Conservation (phyloP, 2,329 filamentous ascomycete genomes). For the Zopfia rhizophila region DNA sequence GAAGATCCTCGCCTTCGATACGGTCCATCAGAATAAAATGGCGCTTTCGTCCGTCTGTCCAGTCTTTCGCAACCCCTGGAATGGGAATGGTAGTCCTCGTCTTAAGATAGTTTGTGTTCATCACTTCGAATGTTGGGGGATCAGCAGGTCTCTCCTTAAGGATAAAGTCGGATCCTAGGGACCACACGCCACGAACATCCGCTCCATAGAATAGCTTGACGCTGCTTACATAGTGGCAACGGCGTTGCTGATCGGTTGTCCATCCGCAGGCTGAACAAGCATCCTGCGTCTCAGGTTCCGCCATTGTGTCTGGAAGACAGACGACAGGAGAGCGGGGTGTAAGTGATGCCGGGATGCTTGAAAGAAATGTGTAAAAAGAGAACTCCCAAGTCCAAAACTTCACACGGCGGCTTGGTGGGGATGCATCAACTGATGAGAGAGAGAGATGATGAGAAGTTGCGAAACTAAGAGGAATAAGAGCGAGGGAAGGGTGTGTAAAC, state of each 20-base stretch:
- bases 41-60: constrained; percentile 3
- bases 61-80: constrained; percentile 9
- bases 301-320: too few relatives aligned
- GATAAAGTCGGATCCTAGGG: constrained; percentile 41
- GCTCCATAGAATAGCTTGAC: constrained; percentile 37
- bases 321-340: too few relatives aligned
- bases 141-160: constrained; percentile 33
- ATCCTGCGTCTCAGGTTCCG: too few relatives aligned
- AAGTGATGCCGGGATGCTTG: too few relatives aligned
- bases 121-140: constrained; percentile 10
- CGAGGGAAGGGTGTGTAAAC: too few relatives aligned
- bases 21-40: constrained; percentile 8
- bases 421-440: too few relatives aligned
- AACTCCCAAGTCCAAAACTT: too few relatives aligned
- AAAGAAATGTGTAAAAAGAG: too few relatives aligned
- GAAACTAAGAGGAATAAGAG: too few relatives aligned
- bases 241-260: constrained; percentile 1
- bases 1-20: constrained; percentile 6
- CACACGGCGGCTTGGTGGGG: too few relatives aligned
- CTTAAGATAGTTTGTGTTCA: constrained; percentile 6
- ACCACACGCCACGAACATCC: constrained; percentile 40
- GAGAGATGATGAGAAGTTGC: too few relatives aligned
- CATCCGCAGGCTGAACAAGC: constrained; percentile 15
- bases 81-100: constrained; percentile 11
- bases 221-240: constrained; percentile 8